Evolutionary conservation across 1,139 yeast species (phyloP), one percentile per base, ranked within the genome.

Genomic region (Pichia sp.): DNA sequence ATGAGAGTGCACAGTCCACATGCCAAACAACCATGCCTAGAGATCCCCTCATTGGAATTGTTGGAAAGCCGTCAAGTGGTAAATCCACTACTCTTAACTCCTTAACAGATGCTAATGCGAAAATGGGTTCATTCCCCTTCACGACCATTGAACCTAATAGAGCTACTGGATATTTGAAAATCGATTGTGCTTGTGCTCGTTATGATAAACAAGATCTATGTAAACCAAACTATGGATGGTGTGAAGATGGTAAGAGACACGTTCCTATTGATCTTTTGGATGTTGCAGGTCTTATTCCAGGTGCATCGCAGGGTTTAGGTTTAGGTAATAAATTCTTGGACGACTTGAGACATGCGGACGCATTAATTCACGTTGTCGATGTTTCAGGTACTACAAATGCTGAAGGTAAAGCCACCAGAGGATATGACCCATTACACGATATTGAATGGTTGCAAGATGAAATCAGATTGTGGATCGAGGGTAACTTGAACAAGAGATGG

Each of bases 391-490:
- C 96, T 2, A 91, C 98, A 0, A 81, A 91, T 57, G 84, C 94
- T 1, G 96, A 88, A 55, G 98, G 98, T 6, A 91, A 91, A 55
- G 81, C 81, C 23, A 88, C 97, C 0, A 62, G 96, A 46, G 97
- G 97, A 0, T 91, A 91, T 53, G 97, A 91, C 57, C 97, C 98
- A 1, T 60, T 87, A 29, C 69, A 79, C 33, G 98, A 91, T 56
- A 85, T 91, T 30, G 96, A 84, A 51, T 91, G 98, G 98, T 64
- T 91, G 25, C 95, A 88, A 53, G 95, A 87, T 50, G 98, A 91
- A 58, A 88, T 91, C 38, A 74, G 91, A 57, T 64, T 82, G 35
- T 91, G 98, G 98, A 84, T 91, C 42, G 85, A 85, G 58, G 95
- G 94, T 8, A 91, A 91, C 55, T 66, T 91, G 52, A 75, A 72